Evolutionary conservation across 306 rosid species (phyloP), one percentile per base, ranked within the genome.

Genomic region (Heteromeles arbutifolia): DNA sequence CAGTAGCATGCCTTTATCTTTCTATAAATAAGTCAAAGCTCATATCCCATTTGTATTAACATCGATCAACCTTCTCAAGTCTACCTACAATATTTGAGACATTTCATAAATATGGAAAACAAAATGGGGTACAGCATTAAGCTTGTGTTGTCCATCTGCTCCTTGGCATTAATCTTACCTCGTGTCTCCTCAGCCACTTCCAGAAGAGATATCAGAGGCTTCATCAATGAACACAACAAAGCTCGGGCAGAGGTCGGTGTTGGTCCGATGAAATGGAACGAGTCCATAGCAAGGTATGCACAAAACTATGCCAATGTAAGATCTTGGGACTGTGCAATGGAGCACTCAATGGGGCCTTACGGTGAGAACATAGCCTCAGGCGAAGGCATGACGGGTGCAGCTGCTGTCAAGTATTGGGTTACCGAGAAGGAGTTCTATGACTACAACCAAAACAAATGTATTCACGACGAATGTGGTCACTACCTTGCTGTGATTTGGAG

Each of bases 361-460:
- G 90, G 90, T 0, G 97, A 91, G 83, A 86, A 88, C 59, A 7
- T 91, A 0, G 88, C 89, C 0, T 86, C 76, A 50, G 88, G 87
- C 0, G 75, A 72, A 2, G 88, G 61, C 0, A 77, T 89, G 82
- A 75, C 63, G 1, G 89, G 84, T 0, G 34, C 59, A 0, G 86
- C 81, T 1, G 88, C 91, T 0, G 85, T 81, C 3, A 84, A 74
- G 78, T 80, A 82, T 37, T 92, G 88, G 86, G 88, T 82, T 21
- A 12, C 41, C 3, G 87, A 87, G 79, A 85, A 82, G 52, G 15
- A 26, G 58, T 53, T 53, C n/a, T 53, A 53, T 53, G 11, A 53
- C 58, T 53, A 53, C 24, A n/a, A 53, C 1, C 58, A 15, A 53
- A 53, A 53, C 58, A 53, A 53, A 53, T 53, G 58, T 3, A 8